A percentile compares a stretch with the other conserved stretches of the same genome.
Evolutionary conservation across 202 grass and related monocot genomes (phyloP).

Genomic region (Sporobolus alterniflorus): DNA sequence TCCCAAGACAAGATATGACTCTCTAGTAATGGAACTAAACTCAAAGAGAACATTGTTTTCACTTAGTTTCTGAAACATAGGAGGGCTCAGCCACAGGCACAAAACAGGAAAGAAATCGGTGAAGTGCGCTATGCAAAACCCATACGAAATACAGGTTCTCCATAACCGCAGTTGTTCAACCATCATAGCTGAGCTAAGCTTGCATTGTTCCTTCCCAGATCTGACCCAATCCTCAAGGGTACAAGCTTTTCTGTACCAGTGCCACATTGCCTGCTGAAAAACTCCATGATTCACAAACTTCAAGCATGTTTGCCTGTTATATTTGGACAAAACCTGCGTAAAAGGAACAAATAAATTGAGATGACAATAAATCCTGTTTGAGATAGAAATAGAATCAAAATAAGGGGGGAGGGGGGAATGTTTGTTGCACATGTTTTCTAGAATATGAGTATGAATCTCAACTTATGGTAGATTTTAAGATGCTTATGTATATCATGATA

Average conservation of each 20-base stretch:
- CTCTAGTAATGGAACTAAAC: constrained; percentile 79
- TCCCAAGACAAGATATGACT: constrained; percentile 83
- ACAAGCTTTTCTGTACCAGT: constrained; percentile 71
- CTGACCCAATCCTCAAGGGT: constrained; percentile 80
- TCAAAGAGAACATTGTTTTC: constrained; percentile 64
- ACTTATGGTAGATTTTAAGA: constrained; percentile 19
- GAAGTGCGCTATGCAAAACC: constrained; percentile 76
- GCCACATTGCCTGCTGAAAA: constrained; percentile 85
- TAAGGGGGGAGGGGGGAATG: constrained; percentile 1
- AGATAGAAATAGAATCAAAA: constrained; percentile 31
- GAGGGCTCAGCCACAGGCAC: constrained; percentile 74
- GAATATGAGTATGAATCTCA: background rate
- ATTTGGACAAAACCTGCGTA: constrained; percentile 79
- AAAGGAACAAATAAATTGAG: constrained; percentile 14
- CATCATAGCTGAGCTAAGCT: constrained; percentile 74
- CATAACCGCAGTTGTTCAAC: constrained; percentile 87
- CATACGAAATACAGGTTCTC: constrained; percentile 83
- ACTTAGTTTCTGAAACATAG: constrained; percentile 65
- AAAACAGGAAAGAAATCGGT: constrained; percentile 86
- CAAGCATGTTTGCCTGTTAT: constrained; percentile 78
- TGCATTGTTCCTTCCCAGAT: constrained; percentile 68
- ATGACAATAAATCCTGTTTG: constrained; percentile 17
- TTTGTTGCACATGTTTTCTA: background rate
- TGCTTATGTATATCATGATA: background rate
- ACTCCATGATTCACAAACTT: constrained; percentile 80